These are phyloP conservation scores for Fusarium sambucinum DNA, from an alignment of 2,329 filamentous ascomycete genomes.

Conservation along the genomic window DNA sequence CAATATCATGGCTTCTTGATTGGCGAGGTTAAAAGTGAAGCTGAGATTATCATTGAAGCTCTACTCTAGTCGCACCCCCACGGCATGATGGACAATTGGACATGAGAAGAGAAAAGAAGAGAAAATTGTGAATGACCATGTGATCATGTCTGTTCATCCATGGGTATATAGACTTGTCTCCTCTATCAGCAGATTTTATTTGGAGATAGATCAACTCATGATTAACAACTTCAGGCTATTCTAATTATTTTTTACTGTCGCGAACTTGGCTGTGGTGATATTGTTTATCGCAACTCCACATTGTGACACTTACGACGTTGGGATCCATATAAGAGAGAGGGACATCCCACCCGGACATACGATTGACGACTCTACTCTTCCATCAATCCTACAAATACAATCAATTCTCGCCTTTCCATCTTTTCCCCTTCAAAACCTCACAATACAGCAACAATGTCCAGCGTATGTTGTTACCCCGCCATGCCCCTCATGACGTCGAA, in stretches of 20 bases:
- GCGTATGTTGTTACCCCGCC: conserved; percentile 39
- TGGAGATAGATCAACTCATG: conserved; percentile 16
- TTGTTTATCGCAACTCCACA: conserved; percentile 29
- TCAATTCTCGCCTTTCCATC: background rate
- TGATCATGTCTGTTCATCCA: conserved; percentile 28
- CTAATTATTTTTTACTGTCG: background rate
- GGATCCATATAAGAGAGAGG: conserved; percentile 36
- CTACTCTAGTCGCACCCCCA: conserved; percentile 1
- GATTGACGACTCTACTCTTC: conserved; percentile 17
- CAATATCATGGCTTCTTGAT: conserved; percentile 30
- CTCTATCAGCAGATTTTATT: conserved; percentile 42
- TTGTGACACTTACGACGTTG: conserved; percentile 3
- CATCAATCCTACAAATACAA: conserved; percentile 6
- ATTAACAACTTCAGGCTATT: conserved; percentile 27
- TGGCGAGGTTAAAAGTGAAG: conserved; percentile 36
- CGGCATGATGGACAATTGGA: conserved; percentile 7
- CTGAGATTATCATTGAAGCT: conserved; percentile 1
- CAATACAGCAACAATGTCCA: conserved; percentile 41
- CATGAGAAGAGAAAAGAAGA: background rate
- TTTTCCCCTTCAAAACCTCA: conserved; percentile 3
- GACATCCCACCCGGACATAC: conserved; percentile 25
- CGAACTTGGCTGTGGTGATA: conserved; percentile 5
- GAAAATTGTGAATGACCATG: conserved; percentile 19
- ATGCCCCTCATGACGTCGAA: conserved; percentile 36
- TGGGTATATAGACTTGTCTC: conserved; percentile 41